phyloP scores from a whole-genome alignment of 805 yeast species.

The Lipomyces yamanashiensis region DNA sequence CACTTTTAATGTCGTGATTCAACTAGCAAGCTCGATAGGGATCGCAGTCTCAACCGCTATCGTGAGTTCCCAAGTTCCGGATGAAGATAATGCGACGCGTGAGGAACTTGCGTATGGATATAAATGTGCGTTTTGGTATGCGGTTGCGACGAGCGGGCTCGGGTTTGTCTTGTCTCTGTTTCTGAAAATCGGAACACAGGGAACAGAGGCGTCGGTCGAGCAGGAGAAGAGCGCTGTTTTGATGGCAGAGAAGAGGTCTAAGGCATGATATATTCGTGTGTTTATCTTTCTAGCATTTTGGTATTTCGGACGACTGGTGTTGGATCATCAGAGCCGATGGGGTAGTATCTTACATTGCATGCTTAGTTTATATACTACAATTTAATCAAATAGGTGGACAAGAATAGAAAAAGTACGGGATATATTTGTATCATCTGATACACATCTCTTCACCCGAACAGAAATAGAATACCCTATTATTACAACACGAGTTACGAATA shows the following conservation, averaged over 20 bases:
- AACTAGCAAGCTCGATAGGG: conserved; percentile 51
- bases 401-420: no score
- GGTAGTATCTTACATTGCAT: no score
- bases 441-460: no score
- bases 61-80: conserved; percentile 44
- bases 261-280: no score
- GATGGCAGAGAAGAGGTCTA: background rate
- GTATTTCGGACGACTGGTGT: no score
- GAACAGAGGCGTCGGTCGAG: conserved; percentile 6
- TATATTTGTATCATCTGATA: no score
- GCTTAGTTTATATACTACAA: no score
- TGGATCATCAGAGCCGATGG: no score
- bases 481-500: background rate
- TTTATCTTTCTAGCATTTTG: no score
- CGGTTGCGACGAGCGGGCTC: conserved; percentile 18
- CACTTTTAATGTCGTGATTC: conserved; percentile 52
- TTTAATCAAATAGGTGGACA: no score
- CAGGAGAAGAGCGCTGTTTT: conserved; percentile 10
- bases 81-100: conserved; percentile 1
- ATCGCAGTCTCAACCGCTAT: conserved; percentile 50
- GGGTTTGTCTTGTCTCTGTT: conserved; percentile 43
- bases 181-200: conserved; percentile 45
- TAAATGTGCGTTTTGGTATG: conserved; percentile 29
- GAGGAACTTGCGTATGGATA: conserved; percentile 17
- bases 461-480: background rate